Evolutionary conservation across 2,329 filamentous ascomycete species (phyloP).

Genomic region (Dryadomyces sulphureus): DNA sequence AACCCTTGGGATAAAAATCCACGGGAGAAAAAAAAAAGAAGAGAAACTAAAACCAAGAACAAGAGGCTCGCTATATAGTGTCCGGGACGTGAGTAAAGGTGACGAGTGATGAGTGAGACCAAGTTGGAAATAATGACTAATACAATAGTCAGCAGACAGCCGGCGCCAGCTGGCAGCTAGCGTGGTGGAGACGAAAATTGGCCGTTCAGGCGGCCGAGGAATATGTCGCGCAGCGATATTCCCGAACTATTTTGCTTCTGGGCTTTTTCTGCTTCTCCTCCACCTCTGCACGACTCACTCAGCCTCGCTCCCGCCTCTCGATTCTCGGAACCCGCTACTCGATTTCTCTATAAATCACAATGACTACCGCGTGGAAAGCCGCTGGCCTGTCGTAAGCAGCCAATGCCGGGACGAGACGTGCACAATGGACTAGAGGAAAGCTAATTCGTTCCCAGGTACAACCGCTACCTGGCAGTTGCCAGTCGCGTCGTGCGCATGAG

Average conservation of each 20-base stretch:
- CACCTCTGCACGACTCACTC: background rate
- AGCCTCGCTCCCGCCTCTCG: background rate
- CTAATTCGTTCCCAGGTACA: constrained; percentile 56
- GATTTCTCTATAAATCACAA: constrained; percentile 37
- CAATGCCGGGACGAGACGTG: constrained; percentile 5
- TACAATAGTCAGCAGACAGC: background rate
- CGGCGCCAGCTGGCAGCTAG: background rate
- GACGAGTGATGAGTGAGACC: too few relatives aligned
- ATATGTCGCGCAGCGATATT: constrained; percentile 6
- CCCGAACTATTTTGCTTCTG: constrained; percentile 5
- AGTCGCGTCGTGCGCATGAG: constrained; percentile 90
- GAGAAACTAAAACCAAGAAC: too few relatives aligned
- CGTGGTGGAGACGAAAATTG: background rate
- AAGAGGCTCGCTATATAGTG: too few relatives aligned
- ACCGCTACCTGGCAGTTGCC: constrained; percentile 95
- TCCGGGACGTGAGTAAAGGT: too few relatives aligned
- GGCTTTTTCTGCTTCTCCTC: constrained; percentile 1
- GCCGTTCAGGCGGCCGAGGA: background rate
- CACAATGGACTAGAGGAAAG: background rate
- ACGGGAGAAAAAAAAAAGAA: too few relatives aligned
- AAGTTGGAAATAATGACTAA: too few relatives aligned
- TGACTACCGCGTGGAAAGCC: constrained; percentile 97
- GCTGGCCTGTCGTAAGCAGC: constrained; percentile 80
- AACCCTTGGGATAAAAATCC: too few relatives aligned
- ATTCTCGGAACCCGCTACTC: constrained; percentile 5